phyloP scores from a whole-genome alignment of 257 asterid species.

The Gardenia jasminoides region DNA sequence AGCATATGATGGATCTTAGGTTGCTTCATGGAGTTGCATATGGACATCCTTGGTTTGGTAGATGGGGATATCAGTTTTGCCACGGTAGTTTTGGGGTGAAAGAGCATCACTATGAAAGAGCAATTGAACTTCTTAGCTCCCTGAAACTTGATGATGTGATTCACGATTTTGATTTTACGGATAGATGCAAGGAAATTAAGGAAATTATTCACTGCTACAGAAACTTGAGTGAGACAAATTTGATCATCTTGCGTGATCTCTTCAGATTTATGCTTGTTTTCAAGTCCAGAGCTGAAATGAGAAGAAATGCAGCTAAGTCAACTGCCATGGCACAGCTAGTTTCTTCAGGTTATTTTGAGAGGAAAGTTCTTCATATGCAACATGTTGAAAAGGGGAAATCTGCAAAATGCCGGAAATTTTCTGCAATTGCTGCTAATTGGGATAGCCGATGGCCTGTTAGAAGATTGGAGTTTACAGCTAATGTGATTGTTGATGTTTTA shows the following conservation, averaged over 20 bases:
- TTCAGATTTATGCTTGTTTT: constrained; percentile 65
- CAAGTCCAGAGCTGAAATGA: constrained; percentile 36
- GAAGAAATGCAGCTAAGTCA: constrained; percentile 10
- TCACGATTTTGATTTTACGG: constrained; percentile 37
- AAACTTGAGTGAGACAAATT: constrained; percentile 47
- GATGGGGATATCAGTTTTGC: constrained; percentile 83
- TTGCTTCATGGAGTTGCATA: constrained; percentile 83
- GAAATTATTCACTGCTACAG: constrained; percentile 55
- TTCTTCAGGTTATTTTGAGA: constrained; percentile 31
- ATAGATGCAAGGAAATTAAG: constrained; percentile 35
- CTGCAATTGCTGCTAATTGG: constrained; percentile 62
- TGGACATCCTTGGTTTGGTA: constrained; percentile 88
- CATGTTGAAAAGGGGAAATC: constrained; percentile 39
- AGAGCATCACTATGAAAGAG: constrained; percentile 61
- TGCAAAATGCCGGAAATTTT: constrained; percentile 57
- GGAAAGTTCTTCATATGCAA: constrained; percentile 25
- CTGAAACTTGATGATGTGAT: constrained; percentile 56
- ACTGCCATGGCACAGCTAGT: constrained; percentile 11
- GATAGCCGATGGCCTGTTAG: constrained; percentile 88
- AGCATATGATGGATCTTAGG: constrained; percentile 68
- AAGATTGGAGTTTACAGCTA: constrained; percentile 78
- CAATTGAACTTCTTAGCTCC: constrained; percentile 65
- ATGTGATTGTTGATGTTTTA: constrained; percentile 80
- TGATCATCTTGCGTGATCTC: constrained; percentile 59
- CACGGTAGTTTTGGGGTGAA: constrained; percentile 89